Evolutionary conservation across 768 basidiomycete species (phyloP).

Genomic region (Lactarius hatsudake): DNA sequence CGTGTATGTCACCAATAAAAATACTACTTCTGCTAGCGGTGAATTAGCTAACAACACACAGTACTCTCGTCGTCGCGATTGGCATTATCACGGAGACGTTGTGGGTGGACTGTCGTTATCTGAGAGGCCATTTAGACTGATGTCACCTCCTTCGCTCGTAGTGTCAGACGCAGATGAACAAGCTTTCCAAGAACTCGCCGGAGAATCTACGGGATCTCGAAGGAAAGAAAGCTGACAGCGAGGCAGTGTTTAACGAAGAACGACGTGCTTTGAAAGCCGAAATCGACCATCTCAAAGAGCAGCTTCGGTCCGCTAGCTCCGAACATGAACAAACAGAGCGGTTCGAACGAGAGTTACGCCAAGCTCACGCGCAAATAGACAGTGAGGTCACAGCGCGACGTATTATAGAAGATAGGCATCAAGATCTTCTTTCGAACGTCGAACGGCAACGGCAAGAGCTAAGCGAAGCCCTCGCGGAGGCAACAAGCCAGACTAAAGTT

Average conservation of each 20-base stretch:
- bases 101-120: constrained; percentile 45
- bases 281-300: constrained; percentile 49
- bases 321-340: constrained; percentile 54
- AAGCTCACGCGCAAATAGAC: constrained; percentile 61
- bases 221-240: constrained; percentile 55
- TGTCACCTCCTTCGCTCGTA: constrained; percentile 32
- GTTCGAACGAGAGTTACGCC: constrained; percentile 63
- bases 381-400: constrained; percentile 58
- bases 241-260: constrained; percentile 57
- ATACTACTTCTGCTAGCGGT: constrained; percentile 2
- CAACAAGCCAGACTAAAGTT: constrained; percentile 58
- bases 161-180: constrained; percentile 74
- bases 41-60: constrained; percentile 33
- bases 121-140: background rate
- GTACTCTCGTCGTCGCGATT: constrained; percentile 77
- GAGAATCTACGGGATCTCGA: constrained; percentile 62
- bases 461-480: constrained; percentile 59
- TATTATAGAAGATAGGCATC: constrained; percentile 63
- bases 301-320: constrained; percentile 41
- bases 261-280: constrained; percentile 54
- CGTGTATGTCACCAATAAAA: constrained; percentile 48
- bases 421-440: constrained; percentile 52
- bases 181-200: constrained; percentile 66
- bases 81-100: constrained; percentile 63
- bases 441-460: constrained; percentile 55